phyloP scores from a whole-genome alignment of 768 basidiomycete genomes.

The Hirschioporus abietinus region DNA sequence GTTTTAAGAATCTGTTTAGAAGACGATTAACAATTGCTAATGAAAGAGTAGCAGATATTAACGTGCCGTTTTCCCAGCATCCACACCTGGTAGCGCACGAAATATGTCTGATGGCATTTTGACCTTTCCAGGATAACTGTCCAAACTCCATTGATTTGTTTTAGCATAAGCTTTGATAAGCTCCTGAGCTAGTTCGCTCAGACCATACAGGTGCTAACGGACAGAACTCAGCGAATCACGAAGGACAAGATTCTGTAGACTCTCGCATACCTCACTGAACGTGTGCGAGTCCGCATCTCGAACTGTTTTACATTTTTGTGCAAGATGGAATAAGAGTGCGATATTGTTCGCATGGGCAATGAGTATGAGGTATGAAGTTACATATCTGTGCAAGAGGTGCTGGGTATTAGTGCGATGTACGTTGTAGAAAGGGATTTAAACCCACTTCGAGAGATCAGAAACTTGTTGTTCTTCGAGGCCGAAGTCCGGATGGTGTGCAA shows the following conservation, averaged over 20 bases:
- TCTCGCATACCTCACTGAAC: constrained; percentile 56
- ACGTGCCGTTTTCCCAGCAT: constrained; percentile 57
- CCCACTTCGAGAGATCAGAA: constrained; percentile 77
- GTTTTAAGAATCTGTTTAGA: constrained; percentile 57
- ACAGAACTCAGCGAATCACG: not conserved
- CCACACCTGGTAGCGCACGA: constrained; percentile 58
- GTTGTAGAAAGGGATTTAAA: not conserved
- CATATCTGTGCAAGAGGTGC: constrained; percentile 52
- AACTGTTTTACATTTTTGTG: constrained; percentile 80
- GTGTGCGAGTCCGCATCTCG: constrained; percentile 67
- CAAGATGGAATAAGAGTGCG: constrained; percentile 76
- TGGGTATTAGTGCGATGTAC: not conserved
- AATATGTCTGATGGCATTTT: constrained; percentile 81
- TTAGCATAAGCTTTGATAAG: constrained; percentile 69
- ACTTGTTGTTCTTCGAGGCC: constrained; percentile 60
- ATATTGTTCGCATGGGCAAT: constrained; percentile 79
- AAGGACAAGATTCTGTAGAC: not conserved
- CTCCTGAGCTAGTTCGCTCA: constrained; percentile 86
- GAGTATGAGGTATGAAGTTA: constrained; percentile 81
- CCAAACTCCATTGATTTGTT: constrained; percentile 64
- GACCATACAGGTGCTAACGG: constrained; percentile 74
- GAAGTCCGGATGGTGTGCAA: constrained; percentile 96
- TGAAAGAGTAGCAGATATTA: not conserved
- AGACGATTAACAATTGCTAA: not conserved
- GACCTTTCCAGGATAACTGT: constrained; percentile 76